Conservation (phyloP, 495 filamentous ascomycete genomes). For the Rhypophila decipiens region DNA sequence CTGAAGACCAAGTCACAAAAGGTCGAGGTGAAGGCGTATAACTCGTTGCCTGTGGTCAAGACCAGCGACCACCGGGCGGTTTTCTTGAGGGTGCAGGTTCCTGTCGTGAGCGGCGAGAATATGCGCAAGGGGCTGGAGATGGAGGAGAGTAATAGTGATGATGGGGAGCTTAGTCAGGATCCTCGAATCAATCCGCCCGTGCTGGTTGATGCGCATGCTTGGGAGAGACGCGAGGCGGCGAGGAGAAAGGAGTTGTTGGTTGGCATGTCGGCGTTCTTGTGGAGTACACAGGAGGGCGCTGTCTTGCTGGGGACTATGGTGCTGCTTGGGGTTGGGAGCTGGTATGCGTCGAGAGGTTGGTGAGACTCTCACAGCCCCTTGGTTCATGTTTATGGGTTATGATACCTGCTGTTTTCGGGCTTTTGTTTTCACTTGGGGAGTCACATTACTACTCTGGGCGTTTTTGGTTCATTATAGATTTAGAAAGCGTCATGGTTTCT, state of each 20-base stretch:
- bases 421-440: not conserved
- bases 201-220: slow-evolving; percentile 36
- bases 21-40: slow-evolving; percentile 51
- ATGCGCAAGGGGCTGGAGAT: slow-evolving; percentile 14
- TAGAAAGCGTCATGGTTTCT: too few relatives aligned
- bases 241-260: slow-evolving; percentile 35
- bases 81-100: slow-evolving; percentile 56
- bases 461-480: too few relatives aligned
- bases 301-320: slow-evolving; percentile 29
- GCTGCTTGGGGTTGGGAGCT: slow-evolving; percentile 27
- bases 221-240: slow-evolving; percentile 34
- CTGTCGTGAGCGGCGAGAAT: slow-evolving; percentile 33
- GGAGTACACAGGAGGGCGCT: slow-evolving; percentile 36
- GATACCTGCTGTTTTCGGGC: not conserved
- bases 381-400: not conserved
- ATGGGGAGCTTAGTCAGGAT: slow-evolving; percentile 16
- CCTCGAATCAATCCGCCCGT: slow-evolving; percentile 33
- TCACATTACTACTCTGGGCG: too few relatives aligned
- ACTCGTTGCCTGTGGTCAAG: slow-evolving; percentile 63
- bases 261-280: slow-evolving; percentile 41
- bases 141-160: not conserved
- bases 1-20: slow-evolving; percentile 16
- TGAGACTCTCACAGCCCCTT: too few relatives aligned
- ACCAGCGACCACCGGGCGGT: slow-evolving; percentile 86
- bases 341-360: slow-evolving; percentile 29